Conservation (phyloP, 2,329 filamentous ascomycete genomes). For the Moelleriella libera region DNA sequence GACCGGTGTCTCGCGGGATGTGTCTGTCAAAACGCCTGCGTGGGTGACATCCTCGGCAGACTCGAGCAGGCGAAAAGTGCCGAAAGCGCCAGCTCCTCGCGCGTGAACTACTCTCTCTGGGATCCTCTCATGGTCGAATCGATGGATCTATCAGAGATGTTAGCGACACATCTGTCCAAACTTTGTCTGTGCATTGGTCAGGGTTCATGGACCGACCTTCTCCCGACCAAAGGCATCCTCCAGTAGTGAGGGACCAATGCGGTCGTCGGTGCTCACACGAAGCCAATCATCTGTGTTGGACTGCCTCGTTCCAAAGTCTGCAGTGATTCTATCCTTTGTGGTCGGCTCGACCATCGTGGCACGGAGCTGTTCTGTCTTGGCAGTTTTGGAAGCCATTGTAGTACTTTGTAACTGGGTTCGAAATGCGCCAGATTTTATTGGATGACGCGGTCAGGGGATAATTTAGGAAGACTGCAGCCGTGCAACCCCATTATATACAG, state of each 20-base stretch:
- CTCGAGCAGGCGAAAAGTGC: constrained; percentile 52
- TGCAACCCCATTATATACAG: not conserved
- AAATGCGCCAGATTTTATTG: not conserved
- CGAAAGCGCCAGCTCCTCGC: constrained; percentile 54
- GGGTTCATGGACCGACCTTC: constrained; percentile 30
- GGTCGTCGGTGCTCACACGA: constrained; percentile 43
- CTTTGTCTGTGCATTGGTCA: too few species aligned
- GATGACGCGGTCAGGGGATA: not conserved
- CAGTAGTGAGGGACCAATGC: constrained; percentile 52
- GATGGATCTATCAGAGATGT: constrained; percentile 38
- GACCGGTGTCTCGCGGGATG: constrained; percentile 33
- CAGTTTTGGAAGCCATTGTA: constrained; percentile 21
- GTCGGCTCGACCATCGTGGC: constrained; percentile 43
- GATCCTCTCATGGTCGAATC: constrained; percentile 48
- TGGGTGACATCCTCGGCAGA: constrained; percentile 54
- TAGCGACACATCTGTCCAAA: not conserved
- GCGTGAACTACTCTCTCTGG: constrained; percentile 58
- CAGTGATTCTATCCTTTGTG: constrained; percentile 49
- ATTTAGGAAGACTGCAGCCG: not conserved
- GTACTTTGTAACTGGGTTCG: not conserved
- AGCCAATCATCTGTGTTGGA: constrained; percentile 68
- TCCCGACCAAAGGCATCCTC: constrained; percentile 51
- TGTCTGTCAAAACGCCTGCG: constrained; percentile 43
- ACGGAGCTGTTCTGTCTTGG: constrained; percentile 49
- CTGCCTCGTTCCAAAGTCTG: constrained; percentile 65